Evolutionary conservation across 805 yeast genomes (phyloP).

Genomic region (Schwanniomyces occidentalis): DNA sequence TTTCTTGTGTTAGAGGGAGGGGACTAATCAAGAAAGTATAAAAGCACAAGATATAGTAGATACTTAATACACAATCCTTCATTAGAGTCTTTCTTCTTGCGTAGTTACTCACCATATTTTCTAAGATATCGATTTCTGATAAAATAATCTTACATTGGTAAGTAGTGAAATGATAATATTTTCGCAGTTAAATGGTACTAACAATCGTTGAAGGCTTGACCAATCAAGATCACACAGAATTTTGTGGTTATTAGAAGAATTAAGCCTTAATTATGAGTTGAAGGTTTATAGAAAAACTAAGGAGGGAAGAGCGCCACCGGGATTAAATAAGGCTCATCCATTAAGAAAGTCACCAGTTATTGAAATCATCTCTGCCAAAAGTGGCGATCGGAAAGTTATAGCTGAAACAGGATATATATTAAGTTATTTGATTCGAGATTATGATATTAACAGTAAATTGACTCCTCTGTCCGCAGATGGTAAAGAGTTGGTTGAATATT

Average conservation of each 20-base stretch:
- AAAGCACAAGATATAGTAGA: too few relatives aligned
- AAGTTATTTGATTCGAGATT: conserved; percentile 50
- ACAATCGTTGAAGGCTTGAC: conserved; percentile 23
- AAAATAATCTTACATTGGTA: conserved; percentile 25
- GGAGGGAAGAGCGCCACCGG: conserved; percentile 33
- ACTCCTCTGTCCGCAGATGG: conserved; percentile 40
- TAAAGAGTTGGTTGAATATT: conserved; percentile 48
- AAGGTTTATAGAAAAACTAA: conserved; percentile 27
- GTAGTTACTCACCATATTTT: too few relatives aligned
- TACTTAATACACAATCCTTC: too few relatives aligned
- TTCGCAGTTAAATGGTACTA: neutral
- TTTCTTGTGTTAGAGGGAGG: too few relatives aligned
- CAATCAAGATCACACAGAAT: conserved; percentile 38
- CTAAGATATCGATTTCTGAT: too few relatives aligned
- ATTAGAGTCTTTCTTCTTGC: too few relatives aligned
- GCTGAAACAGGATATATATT: conserved; percentile 66
- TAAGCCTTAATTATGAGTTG: conserved; percentile 32
- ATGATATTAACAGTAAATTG: conserved; percentile 44
- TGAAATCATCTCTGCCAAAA: conserved; percentile 25
- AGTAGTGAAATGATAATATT: too few relatives aligned
- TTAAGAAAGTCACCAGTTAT: conserved; percentile 38
- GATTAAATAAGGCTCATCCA: conserved; percentile 31
- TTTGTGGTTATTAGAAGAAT: conserved; percentile 38
- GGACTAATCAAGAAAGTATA: too few relatives aligned
- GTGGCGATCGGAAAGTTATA: conserved; percentile 20